Evolutionary conservation across 2,329 filamentous ascomycete genomes (phyloP).

Genomic region (Hysterium pulicare): DNA sequence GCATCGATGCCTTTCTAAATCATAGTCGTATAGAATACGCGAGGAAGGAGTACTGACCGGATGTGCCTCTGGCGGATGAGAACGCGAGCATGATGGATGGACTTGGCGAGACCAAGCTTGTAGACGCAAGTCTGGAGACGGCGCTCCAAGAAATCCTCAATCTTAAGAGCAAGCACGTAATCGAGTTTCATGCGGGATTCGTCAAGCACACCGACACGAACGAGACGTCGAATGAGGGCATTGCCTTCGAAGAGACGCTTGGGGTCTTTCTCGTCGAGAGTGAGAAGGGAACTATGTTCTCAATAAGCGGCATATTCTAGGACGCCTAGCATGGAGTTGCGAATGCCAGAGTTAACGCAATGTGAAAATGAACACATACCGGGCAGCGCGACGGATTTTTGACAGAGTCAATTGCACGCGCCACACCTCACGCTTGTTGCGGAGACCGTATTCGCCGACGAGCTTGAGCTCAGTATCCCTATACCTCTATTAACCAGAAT

Average conservation of each 20-base stretch:
- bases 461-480: conserved; percentile 99
- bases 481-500: conserved; percentile 62
- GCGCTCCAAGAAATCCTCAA: conserved; percentile 99
- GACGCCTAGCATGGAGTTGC: conserved; percentile 12
- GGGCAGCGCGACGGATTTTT: conserved; percentile 99
- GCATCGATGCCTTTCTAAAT: conserved; percentile 2
- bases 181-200: conserved; percentile 99
- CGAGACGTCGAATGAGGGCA: conserved; percentile 99
- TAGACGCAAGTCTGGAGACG: conserved; percentile 99
- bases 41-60: conserved; percentile 50
- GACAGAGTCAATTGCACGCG: conserved; percentile 98
- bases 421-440: conserved; percentile 99
- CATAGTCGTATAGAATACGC: background rate
- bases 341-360: background rate
- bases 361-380: conserved; percentile 59
- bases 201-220: conserved; percentile 98
- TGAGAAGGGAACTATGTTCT: conserved; percentile 85
- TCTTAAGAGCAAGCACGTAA: conserved; percentile 99
- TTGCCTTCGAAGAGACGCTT: conserved; percentile 99
- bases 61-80: conserved; percentile 99
- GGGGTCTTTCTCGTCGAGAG: conserved; percentile 99
- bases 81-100: conserved; percentile 99
- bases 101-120: conserved; percentile 99
- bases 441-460: conserved; percentile 99
- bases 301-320: conserved; percentile 15